phyloP scores from a whole-genome alignment of 305 asterid species.

The Solanum hybrid region DNA sequence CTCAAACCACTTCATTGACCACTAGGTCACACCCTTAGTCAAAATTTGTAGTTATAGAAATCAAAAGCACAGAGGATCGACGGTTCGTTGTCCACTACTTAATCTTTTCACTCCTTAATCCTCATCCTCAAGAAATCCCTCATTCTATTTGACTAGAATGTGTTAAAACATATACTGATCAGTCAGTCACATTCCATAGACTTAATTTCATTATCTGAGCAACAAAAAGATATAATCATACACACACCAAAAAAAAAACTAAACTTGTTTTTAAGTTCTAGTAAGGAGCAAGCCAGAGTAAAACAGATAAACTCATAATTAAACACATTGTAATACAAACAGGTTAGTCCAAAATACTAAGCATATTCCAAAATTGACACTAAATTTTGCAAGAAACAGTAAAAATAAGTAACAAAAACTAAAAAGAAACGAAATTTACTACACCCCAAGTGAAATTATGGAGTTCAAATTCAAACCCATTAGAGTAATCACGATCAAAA shows the following conservation, averaged over 20 bases:
- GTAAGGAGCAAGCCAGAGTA: neutral
- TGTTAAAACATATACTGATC: neutral
- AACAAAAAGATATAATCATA: neutral
- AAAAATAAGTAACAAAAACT: neutral
- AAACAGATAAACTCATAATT: neutral
- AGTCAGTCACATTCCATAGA: neutral
- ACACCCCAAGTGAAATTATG: slow-evolving; percentile 8
- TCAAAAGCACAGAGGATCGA: neutral
- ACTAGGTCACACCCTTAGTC: neutral
- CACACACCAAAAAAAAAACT: neutral
- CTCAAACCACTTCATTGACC: neutral
- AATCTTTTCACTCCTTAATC: neutral
- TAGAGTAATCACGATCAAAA: slow-evolving; percentile 9
- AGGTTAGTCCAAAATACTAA: neutral
- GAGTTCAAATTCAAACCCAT: slow-evolving; percentile 6
- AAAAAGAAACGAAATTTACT: slow-evolving; percentile 12
- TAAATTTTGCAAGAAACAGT: slow-evolving; percentile 6
- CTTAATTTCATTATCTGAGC: neutral
- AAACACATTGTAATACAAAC: neutral
- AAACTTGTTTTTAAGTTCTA: neutral
- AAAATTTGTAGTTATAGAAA: neutral
- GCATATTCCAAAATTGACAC: slow-evolving; percentile 5
- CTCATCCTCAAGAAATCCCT: neutral
- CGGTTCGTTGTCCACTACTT: neutral
- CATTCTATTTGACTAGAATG: neutral